Evolutionary conservation across 208 protist species (phyloP).

Genomic region (Polymyxa betae): DNA sequence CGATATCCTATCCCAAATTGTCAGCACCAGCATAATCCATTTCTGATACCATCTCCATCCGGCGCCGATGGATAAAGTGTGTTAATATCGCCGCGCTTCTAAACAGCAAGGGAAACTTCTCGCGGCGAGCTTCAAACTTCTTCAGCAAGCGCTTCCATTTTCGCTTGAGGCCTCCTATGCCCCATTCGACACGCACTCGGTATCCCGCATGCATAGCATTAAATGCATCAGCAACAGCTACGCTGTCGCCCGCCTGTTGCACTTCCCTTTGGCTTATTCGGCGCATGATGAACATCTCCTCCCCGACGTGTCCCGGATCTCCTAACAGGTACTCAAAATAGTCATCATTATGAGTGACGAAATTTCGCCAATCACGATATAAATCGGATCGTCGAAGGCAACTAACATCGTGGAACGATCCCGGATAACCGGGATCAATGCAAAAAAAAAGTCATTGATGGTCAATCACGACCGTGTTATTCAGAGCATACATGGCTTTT

Average conservation of each 20-base stretch:
- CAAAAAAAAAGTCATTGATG: background rate
- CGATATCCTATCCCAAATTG: no score
- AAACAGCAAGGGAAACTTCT: no score
- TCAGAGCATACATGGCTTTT: background rate
- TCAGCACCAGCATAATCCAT: no score
- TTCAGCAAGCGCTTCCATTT: background rate
- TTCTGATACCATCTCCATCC: no score
- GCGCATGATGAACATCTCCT: background rate
- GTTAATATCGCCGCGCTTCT: no score
- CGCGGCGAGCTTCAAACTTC: no score
- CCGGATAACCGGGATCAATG: background rate
- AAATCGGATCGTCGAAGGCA: background rate
- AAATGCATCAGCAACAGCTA: background rate
- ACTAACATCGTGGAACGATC: background rate
- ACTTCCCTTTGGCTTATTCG: background rate
- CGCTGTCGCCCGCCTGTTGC: background rate
- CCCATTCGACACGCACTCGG: background rate
- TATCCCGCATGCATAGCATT: background rate
- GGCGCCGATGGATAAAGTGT: no score
- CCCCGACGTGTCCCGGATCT: background rate
- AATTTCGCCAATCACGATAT: background rate
- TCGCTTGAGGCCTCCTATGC: background rate
- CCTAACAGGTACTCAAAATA: background rate
- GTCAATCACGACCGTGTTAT: background rate
- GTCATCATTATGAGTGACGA: background rate